A percentile compares a stretch with the other conserved stretches of the same genome.
Evolutionary conservation across 495 filamentous ascomycete species (phyloP).

Genomic region (Physcia stellaris): DNA sequence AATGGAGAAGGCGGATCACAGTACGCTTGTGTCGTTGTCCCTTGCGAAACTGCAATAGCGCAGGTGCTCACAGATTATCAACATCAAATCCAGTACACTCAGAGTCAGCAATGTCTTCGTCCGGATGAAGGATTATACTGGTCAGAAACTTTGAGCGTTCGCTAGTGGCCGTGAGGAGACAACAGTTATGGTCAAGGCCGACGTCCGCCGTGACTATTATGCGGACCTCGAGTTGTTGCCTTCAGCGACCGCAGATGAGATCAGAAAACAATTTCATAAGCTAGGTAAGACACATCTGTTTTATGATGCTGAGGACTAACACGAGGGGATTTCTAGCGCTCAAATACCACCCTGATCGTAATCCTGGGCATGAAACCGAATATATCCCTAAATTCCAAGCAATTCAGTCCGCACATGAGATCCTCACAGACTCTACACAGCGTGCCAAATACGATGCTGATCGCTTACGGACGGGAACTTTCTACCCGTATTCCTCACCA

Average conservation of each 20-base stretch:
- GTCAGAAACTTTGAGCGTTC: background rate
- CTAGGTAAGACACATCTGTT: slow-evolving; percentile 40
- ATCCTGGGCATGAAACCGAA: slow-evolving; percentile 66
- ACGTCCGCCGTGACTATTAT: slow-evolving; percentile 71
- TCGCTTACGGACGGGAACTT: slow-evolving; percentile 30
- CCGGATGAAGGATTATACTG: no score
- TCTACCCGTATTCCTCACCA: slow-evolving; percentile 8
- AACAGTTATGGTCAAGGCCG: slow-evolving; percentile 60
- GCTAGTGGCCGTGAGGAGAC: no score
- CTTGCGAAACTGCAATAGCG: no score
- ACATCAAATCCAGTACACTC: no score
- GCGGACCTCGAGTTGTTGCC: slow-evolving; percentile 59
- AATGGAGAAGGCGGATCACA: no score
- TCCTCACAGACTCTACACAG: slow-evolving; percentile 53
- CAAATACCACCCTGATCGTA: slow-evolving; percentile 80
- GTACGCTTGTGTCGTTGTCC: no score
- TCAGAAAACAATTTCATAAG: slow-evolving; percentile 79
- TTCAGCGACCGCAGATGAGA: slow-evolving; percentile 50
- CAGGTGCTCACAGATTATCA: no score
- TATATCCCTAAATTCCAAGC: slow-evolving; percentile 69
- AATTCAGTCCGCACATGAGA: slow-evolving; percentile 76
- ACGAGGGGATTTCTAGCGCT: slow-evolving; percentile 57
- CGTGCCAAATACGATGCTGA: slow-evolving; percentile 68
- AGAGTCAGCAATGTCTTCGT: no score
- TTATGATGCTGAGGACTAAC: no score